Percentiles rank a stretch among this genome's conserved stretches.
Conservation (phyloP, 2,329 filamentous ascomycete genomes). For the Colletotrichum scovillei region DNA sequence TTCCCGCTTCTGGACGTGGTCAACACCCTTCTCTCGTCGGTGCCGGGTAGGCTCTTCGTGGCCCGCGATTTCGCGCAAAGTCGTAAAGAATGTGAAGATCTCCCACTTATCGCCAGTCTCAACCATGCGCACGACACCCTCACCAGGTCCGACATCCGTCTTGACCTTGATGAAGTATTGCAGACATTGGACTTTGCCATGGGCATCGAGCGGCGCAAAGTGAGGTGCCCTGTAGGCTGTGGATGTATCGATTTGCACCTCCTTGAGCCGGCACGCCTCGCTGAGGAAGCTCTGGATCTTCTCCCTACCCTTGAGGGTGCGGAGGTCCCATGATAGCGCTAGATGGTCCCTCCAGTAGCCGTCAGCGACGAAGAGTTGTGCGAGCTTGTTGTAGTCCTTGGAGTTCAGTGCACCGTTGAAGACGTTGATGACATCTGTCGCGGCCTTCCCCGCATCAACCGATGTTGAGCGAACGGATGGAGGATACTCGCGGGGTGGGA, state of each 20-base stretch:
- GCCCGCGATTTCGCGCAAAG: conserved; percentile 59
- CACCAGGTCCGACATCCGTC: conserved; percentile 64
- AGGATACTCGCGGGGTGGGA: conserved; percentile 58
- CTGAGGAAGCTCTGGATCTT: conserved; percentile 54
- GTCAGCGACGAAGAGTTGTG: conserved; percentile 52
- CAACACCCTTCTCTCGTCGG: conserved; percentile 60
- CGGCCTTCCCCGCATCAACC: conserved; percentile 50
- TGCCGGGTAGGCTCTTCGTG: conserved; percentile 56
- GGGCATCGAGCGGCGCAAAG: conserved; percentile 58
- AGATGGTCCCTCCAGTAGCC: conserved; percentile 71
- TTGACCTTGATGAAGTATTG: conserved; percentile 67
- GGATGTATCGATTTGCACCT: conserved; percentile 59
- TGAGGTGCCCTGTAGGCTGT: conserved; percentile 56
- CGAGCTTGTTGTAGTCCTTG: conserved; percentile 47
- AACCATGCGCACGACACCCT: conserved; percentile 66
- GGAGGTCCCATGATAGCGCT: conserved; percentile 66
- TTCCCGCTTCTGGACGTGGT: conserved; percentile 57
- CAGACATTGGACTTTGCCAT: conserved; percentile 62
- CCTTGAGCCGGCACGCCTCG: conserved; percentile 47
- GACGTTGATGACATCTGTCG: conserved; percentile 47
- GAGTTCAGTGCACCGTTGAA: conserved; percentile 54
- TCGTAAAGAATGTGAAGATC: conserved; percentile 67
- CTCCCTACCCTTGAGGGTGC: conserved; percentile 52
- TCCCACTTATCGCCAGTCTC: conserved; percentile 56
- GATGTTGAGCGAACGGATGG: conserved; percentile 40